These are phyloP conservation scores for Colletotrichum tabaci DNA, from an alignment of 2,329 filamentous ascomycete genomes.

Conservation along the genomic window DNA sequence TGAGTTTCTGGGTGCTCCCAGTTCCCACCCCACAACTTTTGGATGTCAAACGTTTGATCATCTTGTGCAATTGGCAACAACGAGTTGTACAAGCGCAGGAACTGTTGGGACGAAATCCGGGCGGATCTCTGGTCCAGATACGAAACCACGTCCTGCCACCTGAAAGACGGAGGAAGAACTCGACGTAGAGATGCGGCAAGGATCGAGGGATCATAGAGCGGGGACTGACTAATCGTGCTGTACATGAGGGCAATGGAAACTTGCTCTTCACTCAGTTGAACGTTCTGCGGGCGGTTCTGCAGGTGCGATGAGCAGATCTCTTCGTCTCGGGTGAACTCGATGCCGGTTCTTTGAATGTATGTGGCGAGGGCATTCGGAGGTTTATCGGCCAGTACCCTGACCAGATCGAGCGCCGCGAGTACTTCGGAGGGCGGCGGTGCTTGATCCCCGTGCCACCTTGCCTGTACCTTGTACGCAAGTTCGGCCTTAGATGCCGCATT, in stretches of 20 bases:
- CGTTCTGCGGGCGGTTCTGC: slow-evolving; percentile 64
- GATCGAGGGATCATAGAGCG: slow-evolving; percentile 65
- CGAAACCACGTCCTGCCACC: slow-evolving; percentile 80
- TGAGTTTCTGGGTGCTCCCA: slow-evolving; percentile 93
- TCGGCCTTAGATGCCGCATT: slow-evolving; percentile 82
- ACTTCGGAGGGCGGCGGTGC: slow-evolving; percentile 77
- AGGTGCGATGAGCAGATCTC: slow-evolving; percentile 74
- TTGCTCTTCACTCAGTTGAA: slow-evolving; percentile 84
- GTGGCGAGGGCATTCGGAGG: slow-evolving; percentile 72
- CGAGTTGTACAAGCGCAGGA: slow-evolving; percentile 84
- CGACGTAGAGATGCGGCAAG: slow-evolving; percentile 75
- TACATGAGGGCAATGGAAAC: slow-evolving; percentile 85
- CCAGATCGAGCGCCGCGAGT: slow-evolving; percentile 78
- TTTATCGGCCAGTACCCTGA: slow-evolving; percentile 74
- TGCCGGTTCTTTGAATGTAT: slow-evolving; percentile 81
- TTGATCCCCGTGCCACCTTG: slow-evolving; percentile 77
- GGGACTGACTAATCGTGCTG: slow-evolving; percentile 71
- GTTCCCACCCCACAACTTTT: slow-evolving; percentile 88
- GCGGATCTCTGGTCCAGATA: slow-evolving; percentile 86
- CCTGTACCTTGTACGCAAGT: slow-evolving; percentile 74
- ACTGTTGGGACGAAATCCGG: slow-evolving; percentile 83
- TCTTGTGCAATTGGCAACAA: slow-evolving; percentile 79
- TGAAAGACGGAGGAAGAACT: slow-evolving; percentile 74
- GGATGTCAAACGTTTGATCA: slow-evolving; percentile 81
- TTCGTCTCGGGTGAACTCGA: slow-evolving; percentile 81